Conservation (phyloP, 192 early-diverging fungal species). For the Backusella luteola region DNA sequence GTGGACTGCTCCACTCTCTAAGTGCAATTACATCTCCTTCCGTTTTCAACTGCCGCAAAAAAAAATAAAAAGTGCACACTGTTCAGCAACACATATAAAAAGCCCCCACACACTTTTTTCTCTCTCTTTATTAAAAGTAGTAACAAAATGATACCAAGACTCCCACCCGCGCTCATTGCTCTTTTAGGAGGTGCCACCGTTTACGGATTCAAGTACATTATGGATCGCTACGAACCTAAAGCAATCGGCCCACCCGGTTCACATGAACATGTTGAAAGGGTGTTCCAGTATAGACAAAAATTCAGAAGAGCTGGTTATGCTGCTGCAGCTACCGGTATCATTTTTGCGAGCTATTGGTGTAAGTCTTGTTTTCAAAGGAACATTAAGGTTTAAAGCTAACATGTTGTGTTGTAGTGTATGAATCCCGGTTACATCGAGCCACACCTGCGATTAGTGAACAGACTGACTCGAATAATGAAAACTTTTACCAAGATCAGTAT, state of each 20-base stretch:
- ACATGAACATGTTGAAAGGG: neutral
- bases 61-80: neutral
- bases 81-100: neutral
- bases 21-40: neutral
- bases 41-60: neutral
- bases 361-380: neutral
- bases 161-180: constrained; percentile 21
- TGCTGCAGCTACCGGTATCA: constrained; percentile 3
- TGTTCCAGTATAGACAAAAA: constrained; percentile 3
- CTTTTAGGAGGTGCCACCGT: constrained; percentile 21
- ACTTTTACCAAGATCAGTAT: constrained; percentile 23
- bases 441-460: constrained; percentile 12
- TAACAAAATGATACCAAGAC: constrained; percentile 23
- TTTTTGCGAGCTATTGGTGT: constrained; percentile 18
- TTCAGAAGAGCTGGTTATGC: constrained; percentile 2
- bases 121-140: neutral
- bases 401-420: constrained; percentile 13
- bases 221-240: constrained; percentile 20
- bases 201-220: constrained; percentile 22
- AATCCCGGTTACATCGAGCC: constrained; percentile 10
- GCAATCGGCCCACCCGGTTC: constrained; percentile 17
- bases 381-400: neutral
- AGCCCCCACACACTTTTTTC: neutral
- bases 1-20: neutral
- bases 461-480: neutral